Percentiles rank a stretch among this genome's conserved stretches.
Evolutionary conservation across 345 rosid species (phyloP).

Genomic region (Lumnitzera littorea): DNA sequence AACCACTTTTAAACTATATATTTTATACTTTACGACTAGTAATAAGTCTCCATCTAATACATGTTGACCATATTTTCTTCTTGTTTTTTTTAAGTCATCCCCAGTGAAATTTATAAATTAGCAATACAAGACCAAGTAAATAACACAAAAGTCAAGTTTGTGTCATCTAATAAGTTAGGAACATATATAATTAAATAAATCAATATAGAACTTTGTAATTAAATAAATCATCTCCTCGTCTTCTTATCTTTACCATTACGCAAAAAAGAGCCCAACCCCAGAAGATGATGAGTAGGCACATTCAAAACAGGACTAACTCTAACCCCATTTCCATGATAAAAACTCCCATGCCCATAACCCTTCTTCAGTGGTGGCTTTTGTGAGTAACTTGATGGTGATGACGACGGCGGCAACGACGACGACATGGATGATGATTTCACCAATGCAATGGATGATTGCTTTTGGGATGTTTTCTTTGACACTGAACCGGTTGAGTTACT

Average conservation of each 20-base stretch:
- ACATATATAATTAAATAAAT: too few species aligned
- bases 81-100: too few species aligned
- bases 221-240: slow-evolving; percentile 4
- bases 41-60: too few species aligned
- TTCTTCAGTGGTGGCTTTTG: slow-evolving; percentile 11
- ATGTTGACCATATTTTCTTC: too few species aligned
- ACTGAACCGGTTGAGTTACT: slow-evolving; percentile 20
- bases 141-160: too few species aligned
- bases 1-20: too few species aligned
- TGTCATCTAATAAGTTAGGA: too few species aligned
- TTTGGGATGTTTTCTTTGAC: not conserved
- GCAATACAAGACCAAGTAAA: too few species aligned
- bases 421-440: slow-evolving; percentile 4
- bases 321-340: not conserved
- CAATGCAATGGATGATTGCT: slow-evolving; percentile 6
- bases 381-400: not conserved
- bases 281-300: slow-evolving; percentile 8
- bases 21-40: too few species aligned
- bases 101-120: too few species aligned
- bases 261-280: slow-evolving; percentile 13
- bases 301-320: slow-evolving; percentile 9
- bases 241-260: slow-evolving; percentile 10
- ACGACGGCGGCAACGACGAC: slow-evolving; percentile 2
- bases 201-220: not conserved
- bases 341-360: slow-evolving; percentile 6